phyloP scores from a whole-genome alignment of 345 rosid species.

The Jatropha curcas region DNA sequence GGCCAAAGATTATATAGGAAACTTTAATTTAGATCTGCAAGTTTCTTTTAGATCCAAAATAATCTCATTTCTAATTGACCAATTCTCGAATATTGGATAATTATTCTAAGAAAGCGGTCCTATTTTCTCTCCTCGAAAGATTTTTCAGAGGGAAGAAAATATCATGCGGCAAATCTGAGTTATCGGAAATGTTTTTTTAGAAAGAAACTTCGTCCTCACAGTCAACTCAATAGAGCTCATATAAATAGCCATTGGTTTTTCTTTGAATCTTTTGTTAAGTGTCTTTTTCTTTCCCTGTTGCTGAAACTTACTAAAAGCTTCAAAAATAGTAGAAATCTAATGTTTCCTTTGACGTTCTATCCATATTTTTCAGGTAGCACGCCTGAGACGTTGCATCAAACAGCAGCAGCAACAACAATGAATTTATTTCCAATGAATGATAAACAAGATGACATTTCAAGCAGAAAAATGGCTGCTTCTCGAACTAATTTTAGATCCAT shows the following conservation, averaged over 20 bases:
- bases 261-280: background rate
- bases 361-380: constrained; percentile 27
- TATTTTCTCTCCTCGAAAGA: constrained; percentile 9
- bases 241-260: constrained; percentile 5
- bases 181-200: background rate
- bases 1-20: no score
- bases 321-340: constrained; percentile 13
- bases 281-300: background rate
- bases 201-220: background rate
- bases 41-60: constrained; percentile 25
- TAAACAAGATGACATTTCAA: constrained; percentile 17
- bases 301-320: background rate
- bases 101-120: constrained; percentile 10
- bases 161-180: background rate
- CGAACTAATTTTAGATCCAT: constrained; percentile 40
- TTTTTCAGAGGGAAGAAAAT: background rate
- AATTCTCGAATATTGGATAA: constrained; percentile 27
- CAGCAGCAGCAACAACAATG: constrained; percentile 45
- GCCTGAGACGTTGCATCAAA: constrained; percentile 26
- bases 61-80: constrained; percentile 22
- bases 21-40: constrained; percentile 3
- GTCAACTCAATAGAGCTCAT: background rate
- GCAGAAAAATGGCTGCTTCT: constrained; percentile 13
- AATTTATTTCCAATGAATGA: constrained; percentile 54
- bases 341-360: constrained; percentile 20